Evolutionary conservation across 2,329 filamentous ascomycete species (phyloP).

Genomic region (Epichloe uncinata): DNA sequence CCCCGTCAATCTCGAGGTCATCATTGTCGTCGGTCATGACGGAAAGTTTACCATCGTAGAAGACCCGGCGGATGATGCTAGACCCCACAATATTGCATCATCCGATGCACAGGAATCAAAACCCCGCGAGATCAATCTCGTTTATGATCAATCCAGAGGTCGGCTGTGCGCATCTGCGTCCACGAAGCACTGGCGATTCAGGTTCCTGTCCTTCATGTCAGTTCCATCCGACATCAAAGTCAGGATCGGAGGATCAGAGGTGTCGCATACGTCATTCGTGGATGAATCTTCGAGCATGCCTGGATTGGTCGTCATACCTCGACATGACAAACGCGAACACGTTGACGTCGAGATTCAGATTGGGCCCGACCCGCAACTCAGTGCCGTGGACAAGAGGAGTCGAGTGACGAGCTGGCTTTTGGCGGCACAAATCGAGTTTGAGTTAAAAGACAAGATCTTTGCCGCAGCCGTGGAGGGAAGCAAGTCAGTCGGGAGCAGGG

Average conservation of each 20-base stretch:
- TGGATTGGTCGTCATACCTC: background rate
- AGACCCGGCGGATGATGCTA: background rate
- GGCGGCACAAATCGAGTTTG: conserved; percentile 2
- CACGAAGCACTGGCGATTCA: conserved; percentile 3
- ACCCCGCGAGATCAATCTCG: background rate
- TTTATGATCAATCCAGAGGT: background rate
- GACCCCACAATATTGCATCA: background rate
- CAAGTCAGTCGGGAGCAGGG: background rate
- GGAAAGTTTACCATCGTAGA: conserved; percentile 2
- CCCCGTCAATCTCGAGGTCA: background rate
- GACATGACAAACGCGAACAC: background rate
- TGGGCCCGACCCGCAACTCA: background rate
- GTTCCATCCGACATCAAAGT: background rate
- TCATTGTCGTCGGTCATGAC: conserved; percentile 3
- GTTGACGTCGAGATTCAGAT: background rate
- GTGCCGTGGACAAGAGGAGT: background rate
- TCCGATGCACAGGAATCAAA: background rate
- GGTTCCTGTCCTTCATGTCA: background rate
- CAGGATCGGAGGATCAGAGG: background rate
- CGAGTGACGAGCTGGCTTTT: background rate
- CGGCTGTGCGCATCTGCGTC: background rate
- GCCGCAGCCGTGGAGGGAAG: background rate
- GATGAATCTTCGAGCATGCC: background rate
- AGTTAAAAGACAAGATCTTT: conserved; percentile 1
- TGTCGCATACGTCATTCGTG: background rate